phyloP scores from a whole-genome alignment of 2,329 filamentous ascomycete genomes.

The Aspergillus neotritici region DNA sequence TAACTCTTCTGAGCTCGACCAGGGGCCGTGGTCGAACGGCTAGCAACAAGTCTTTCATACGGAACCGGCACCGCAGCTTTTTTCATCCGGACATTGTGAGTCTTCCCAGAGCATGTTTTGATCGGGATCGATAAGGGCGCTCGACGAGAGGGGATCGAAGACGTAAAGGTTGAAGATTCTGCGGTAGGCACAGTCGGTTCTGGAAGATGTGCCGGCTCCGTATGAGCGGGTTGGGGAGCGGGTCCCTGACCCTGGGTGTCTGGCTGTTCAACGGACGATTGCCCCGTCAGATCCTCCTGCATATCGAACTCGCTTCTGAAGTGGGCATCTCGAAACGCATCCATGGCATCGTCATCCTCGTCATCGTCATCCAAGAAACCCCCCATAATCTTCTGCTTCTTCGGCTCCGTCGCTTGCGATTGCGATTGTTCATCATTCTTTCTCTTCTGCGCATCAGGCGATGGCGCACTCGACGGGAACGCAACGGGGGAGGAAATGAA shows the following conservation, averaged over 20 bases:
- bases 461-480: slow-evolving; percentile 34
- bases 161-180: neutral
- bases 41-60: slow-evolving; percentile 51
- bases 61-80: slow-evolving; percentile 32
- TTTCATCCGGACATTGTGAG: slow-evolving; percentile 40
- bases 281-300: slow-evolving; percentile 18
- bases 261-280: slow-evolving; percentile 14
- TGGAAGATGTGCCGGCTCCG: slow-evolving; percentile 1
- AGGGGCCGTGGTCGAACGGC: slow-evolving; percentile 46
- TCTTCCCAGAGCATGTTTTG: slow-evolving; percentile 46
- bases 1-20: slow-evolving; percentile 60
- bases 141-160: slow-evolving; percentile 11
- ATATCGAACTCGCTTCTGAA: slow-evolving; percentile 27
- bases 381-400: slow-evolving; percentile 38
- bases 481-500: slow-evolving; percentile 38
- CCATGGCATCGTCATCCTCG: slow-evolving; percentile 30
- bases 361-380: slow-evolving; percentile 41
- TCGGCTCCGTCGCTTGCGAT: slow-evolving; percentile 26
- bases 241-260: slow-evolving; percentile 7
- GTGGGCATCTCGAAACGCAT: slow-evolving; percentile 26
- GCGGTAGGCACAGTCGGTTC: slow-evolving; percentile 1
- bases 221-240: slow-evolving; percentile 1
- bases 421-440: slow-evolving; percentile 30
- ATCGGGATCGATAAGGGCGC: slow-evolving; percentile 27
- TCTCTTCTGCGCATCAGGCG: slow-evolving; percentile 36